Evolutionary conservation across 2,329 filamentous ascomycete genomes (phyloP).

Genomic region (Calycina herbarum): DNA sequence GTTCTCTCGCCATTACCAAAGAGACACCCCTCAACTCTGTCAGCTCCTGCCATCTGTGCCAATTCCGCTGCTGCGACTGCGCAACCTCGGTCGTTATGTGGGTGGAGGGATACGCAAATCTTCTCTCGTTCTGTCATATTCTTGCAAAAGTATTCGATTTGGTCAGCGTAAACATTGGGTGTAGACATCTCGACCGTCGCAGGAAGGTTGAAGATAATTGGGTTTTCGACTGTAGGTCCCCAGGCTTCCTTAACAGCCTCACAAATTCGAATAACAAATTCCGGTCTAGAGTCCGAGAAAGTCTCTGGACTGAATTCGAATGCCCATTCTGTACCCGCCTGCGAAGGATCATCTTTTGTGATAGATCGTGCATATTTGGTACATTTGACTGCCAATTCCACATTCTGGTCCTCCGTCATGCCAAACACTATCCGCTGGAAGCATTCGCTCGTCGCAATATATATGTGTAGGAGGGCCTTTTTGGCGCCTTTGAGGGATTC

Average conservation of each 20-base stretch:
- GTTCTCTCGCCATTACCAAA: slow-evolving; percentile 96
- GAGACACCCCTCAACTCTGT: slow-evolving; percentile 89
- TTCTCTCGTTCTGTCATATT: slow-evolving; percentile 83
- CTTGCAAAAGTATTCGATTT: slow-evolving; percentile 92
- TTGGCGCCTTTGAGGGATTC: slow-evolving; percentile 86
- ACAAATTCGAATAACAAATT: slow-evolving; percentile 81
- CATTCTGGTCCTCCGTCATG: slow-evolving; percentile 77
- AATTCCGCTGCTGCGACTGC: slow-evolving; percentile 87
- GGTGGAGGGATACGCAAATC: slow-evolving; percentile 85
- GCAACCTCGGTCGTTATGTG: slow-evolving; percentile 92
- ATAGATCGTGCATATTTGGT: slow-evolving; percentile 83
- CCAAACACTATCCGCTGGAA: slow-evolving; percentile 91
- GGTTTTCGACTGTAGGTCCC: slow-evolving; percentile 75
- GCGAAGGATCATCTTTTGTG: slow-evolving; percentile 73
- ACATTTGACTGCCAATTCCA: slow-evolving; percentile 82
- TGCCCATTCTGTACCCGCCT: slow-evolving; percentile 64
- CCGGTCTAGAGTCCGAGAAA: slow-evolving; percentile 87
- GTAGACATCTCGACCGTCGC: slow-evolving; percentile 95
- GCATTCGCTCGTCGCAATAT: slow-evolving; percentile 93
- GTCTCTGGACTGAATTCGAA: slow-evolving; percentile 85
- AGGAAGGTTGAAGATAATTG: slow-evolving; percentile 95
- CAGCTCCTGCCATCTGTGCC: slow-evolving; percentile 93
- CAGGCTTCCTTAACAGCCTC: slow-evolving; percentile 93
- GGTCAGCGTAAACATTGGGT: slow-evolving; percentile 93
- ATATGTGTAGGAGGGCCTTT: slow-evolving; percentile 93